Base-by-base conservation (phyloP, 106 monocot species). In the Triglochin maritima region DNA sequence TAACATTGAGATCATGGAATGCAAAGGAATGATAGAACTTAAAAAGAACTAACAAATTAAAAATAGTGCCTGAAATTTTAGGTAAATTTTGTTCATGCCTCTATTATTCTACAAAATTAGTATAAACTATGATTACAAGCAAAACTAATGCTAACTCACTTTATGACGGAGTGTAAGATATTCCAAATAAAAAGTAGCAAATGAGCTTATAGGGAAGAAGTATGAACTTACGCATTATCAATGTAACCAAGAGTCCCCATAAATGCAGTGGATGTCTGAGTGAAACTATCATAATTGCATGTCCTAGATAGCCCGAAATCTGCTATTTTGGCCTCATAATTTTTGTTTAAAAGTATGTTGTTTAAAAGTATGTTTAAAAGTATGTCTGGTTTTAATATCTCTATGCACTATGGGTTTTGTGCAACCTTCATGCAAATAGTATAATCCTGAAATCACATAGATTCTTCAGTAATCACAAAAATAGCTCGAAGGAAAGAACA, bases 271-370 rank as follows among this genome's bases (percentile, higher is more conserved):
- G 46, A 63, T 4, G 0, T n/a, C 7, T 3, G 0, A 63, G 46
- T 63, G 4, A 10, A 3, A 2, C 8, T 44, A 2, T 66, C 17
- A 17, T 47, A 43, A 4, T 43, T 2, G 12, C 64, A 58, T 3
- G 55, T n/a, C 9, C 46, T 73, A 5, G 73, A 57, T n/a, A 73
- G 2, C 44, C 64, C 73, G 57, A 73, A 73, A 46, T 73, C 73
- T 46, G 62, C 49, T n/a, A 73, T 44, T 14, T 49, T 56, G 3
- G 58, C 74, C 47, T 59, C 74, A 47, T 66, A 5, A 9, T 74
- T 50, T 49, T 66, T 3, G 5, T 44, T 45, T 45, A 72, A 47
- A 0, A 72, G 55, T 2, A 72, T 72, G 45, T 72, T 72, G 9
- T 44, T 45, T 45, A 72, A 47, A 0, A 72, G 55, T 2, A 72